phyloP scores from a whole-genome alignment of 257 asterid genomes.

The Rubia yunnanensis region DNA sequence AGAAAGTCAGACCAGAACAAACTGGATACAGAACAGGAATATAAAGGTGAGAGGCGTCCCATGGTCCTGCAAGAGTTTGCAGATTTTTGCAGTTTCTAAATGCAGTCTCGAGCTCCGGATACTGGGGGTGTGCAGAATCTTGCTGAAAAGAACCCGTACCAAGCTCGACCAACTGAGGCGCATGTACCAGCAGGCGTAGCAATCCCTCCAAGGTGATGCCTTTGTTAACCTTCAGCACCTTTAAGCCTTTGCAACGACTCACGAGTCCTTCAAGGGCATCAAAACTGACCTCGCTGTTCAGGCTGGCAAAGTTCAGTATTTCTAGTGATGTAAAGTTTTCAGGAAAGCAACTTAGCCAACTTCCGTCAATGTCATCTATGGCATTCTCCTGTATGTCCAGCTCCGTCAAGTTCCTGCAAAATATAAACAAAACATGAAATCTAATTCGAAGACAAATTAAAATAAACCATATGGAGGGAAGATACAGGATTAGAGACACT shows the following conservation, averaged over 20 bases:
- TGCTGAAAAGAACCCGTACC: conserved; percentile 69
- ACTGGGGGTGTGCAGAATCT: conserved; percentile 46
- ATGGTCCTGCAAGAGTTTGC: conserved; percentile 54
- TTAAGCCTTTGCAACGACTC: conserved; percentile 53
- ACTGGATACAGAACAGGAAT: conserved; percentile 66
- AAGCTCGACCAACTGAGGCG: conserved; percentile 54
- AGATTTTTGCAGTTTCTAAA: conserved; percentile 46
- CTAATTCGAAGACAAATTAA: background rate
- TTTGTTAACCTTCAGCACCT: conserved; percentile 65
- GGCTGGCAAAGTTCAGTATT: conserved; percentile 60
- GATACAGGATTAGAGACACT: background rate
- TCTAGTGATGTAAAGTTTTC: conserved; percentile 65
- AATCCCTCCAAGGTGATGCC: conserved; percentile 45
- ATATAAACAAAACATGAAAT: background rate
- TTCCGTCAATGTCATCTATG: conserved; percentile 45
- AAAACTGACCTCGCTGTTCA: conserved; percentile 50
- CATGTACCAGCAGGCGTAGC: conserved; percentile 48
- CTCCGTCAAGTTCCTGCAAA: conserved; percentile 68
- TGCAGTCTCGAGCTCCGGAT: conserved; percentile 38
- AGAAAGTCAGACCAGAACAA: conserved; percentile 54
- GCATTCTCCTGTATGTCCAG: conserved; percentile 70
- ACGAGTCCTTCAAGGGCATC: conserved; percentile 76
- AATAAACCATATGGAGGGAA: background rate
- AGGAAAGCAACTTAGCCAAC: conserved; percentile 74
- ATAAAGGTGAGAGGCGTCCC: conserved; percentile 41